phyloP scores from a whole-genome alignment of 2,329 filamentous ascomycete species.

The Aspergillus jensenii region DNA sequence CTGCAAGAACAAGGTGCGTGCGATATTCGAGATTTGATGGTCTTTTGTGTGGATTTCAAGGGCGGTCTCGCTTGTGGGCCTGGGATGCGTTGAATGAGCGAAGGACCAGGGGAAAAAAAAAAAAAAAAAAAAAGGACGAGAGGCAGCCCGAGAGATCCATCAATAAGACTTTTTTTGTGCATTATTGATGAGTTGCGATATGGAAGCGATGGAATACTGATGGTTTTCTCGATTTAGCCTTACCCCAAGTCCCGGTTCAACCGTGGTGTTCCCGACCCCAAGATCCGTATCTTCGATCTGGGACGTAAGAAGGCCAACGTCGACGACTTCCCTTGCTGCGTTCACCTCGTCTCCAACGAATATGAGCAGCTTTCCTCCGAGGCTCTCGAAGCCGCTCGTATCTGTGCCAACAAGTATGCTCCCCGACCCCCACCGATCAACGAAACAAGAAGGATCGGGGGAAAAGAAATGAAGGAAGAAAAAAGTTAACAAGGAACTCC shows the following conservation, averaged over 20 bases:
- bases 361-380: slow-evolving; percentile 99
- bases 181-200: not conserved
- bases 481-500: not conserved
- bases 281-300: slow-evolving; percentile 97
- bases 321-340: slow-evolving; percentile 98
- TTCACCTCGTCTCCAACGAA: slow-evolving; percentile 99
- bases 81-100: slow-evolving; percentile 7
- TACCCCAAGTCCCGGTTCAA: slow-evolving; percentile 99
- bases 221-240: slow-evolving; percentile 57
- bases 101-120: not conserved
- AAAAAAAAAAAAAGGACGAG: not conserved
- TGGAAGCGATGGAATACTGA: slow-evolving; percentile 18
- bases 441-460: not conserved
- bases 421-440: slow-evolving; percentile 22
- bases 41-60: slow-evolving; percentile 17
- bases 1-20: slow-evolving; percentile 99
- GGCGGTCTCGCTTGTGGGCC: slow-evolving; percentile 31
- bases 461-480: not conserved
- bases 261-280: slow-evolving; percentile 86
- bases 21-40: slow-evolving; percentile 28
- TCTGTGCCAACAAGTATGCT: slow-evolving; percentile 97
- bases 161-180: not conserved
- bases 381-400: slow-evolving; percentile 98
- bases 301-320: slow-evolving; percentile 98
- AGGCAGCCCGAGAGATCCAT: not conserved